Evolutionary conservation across 1,139 yeast species (phyloP).

Genomic region (Lodderomyces beijingensis): DNA sequence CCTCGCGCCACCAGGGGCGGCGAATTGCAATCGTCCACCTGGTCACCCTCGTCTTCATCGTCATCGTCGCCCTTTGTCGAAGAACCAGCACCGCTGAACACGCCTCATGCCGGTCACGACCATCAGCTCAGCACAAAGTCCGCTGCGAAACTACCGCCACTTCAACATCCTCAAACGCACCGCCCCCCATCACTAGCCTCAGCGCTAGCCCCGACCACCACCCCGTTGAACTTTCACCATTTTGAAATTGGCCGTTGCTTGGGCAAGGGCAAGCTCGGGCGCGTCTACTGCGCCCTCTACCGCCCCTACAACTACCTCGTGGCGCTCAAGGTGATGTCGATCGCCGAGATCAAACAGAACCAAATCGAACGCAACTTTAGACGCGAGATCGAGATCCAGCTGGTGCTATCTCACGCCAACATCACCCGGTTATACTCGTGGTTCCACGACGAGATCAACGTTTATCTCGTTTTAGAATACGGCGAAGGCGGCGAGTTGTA

Average conservation of each 20-base stretch:
- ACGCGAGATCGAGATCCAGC: constrained; percentile 89
- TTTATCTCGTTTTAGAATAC: constrained; percentile 80
- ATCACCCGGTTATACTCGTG: constrained; percentile 80
- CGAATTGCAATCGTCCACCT: too few relatives aligned
- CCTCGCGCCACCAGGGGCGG: too few relatives aligned
- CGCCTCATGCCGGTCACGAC: too few relatives aligned
- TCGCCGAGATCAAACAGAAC: constrained; percentile 66
- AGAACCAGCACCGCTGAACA: too few relatives aligned
- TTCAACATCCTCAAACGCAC: too few relatives aligned
- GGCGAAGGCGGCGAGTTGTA: constrained; percentile 86
- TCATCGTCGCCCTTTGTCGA: too few relatives aligned
- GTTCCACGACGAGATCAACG: constrained; percentile 75
- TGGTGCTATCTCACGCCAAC: constrained; percentile 70
- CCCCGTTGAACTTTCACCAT: constrained; percentile 51
- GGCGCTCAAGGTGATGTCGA: constrained; percentile 89
- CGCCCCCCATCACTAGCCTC: too few relatives aligned
- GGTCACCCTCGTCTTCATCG: too few relatives aligned
- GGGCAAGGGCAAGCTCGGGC: constrained; percentile 93
- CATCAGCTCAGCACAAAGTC: too few relatives aligned
- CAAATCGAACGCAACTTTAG: constrained; percentile 85
- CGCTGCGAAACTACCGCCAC: too few relatives aligned
- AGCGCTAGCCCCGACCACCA: too few relatives aligned
- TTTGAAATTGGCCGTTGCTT: constrained; percentile 85
- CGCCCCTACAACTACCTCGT: constrained; percentile 71
- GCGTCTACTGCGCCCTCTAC: constrained; percentile 85